Conservation (phyloP, 306 rosid genomes). For the Canavalia ensiformis region DNA sequence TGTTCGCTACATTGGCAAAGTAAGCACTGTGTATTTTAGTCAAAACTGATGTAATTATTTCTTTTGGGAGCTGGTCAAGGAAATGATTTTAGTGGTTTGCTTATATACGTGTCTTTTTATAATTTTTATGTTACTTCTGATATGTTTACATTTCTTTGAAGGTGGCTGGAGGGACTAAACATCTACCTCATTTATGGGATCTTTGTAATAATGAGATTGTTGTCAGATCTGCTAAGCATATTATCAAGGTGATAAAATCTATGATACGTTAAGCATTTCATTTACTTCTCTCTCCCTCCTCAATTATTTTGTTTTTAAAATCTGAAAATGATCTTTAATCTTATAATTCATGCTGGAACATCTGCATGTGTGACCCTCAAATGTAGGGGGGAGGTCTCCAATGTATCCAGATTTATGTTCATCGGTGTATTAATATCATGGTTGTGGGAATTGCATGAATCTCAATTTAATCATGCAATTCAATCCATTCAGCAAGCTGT, state of each 20-base stretch:
- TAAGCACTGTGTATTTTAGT: conserved; percentile 51
- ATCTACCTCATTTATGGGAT: conserved; percentile 95
- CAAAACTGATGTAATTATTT: conserved; percentile 29
- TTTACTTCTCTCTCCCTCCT: neutral
- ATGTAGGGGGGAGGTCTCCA: neutral
- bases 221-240: conserved; percentile 95
- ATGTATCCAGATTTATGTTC: conserved; percentile 22
- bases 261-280: conserved; percentile 36
- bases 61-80: conserved; percentile 28
- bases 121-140: conserved; percentile 44
- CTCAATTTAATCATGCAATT: neutral
- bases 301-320: neutral
- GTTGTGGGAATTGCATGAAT: neutral
- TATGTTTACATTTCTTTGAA: conserved; percentile 46
- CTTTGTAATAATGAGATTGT: conserved; percentile 93
- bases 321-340: conserved; percentile 25
- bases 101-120: conserved; percentile 22
- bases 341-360: conserved; percentile 13
- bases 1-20: conserved; percentile 96
- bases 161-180: conserved; percentile 96
- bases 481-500: neutral
- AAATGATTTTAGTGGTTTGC: conserved; percentile 25
- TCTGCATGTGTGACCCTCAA: conserved; percentile 1
- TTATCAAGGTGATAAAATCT: conserved; percentile 75
- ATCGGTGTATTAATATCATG: neutral